A percentile compares a stretch with the other conserved stretches of the same genome.
Conservation (phyloP, 805 yeast genomes). For the Suhomyces sp. region DNA sequence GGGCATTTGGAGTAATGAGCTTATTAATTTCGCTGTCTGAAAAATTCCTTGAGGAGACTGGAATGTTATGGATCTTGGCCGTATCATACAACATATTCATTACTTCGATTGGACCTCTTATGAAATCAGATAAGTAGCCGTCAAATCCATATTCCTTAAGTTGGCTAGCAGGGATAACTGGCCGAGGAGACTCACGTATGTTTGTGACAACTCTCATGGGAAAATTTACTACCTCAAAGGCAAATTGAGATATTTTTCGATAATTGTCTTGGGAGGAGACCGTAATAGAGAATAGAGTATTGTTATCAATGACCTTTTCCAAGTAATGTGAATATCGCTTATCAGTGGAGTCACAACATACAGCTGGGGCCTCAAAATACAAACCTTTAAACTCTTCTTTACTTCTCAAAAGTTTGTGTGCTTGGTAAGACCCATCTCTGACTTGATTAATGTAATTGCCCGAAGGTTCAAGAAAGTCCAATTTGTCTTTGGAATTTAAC, state of each 20-base stretch:
- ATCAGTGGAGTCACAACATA: slow-evolving; percentile 57
- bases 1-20: slow-evolving; percentile 30
- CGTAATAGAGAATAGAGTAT: slow-evolving; percentile 61
- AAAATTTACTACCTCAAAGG: slow-evolving; percentile 43
- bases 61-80: slow-evolving; percentile 51
- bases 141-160: slow-evolving; percentile 65
- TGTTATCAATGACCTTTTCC: slow-evolving; percentile 53
- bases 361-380: slow-evolving; percentile 72
- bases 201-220: slow-evolving; percentile 51
- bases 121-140: slow-evolving; percentile 68
- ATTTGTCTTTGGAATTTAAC: slow-evolving; percentile 48
- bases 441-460: slow-evolving; percentile 31
- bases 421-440: slow-evolving; percentile 38
- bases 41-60: slow-evolving; percentile 54
- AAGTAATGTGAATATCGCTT: slow-evolving; percentile 50
- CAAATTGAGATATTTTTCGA: slow-evolving; percentile 36
- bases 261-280: slow-evolving; percentile 54
- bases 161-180: slow-evolving; percentile 23
- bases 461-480: slow-evolving; percentile 41
- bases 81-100: slow-evolving; percentile 66
- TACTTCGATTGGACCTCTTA: slow-evolving; percentile 72
- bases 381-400: slow-evolving; percentile 34
- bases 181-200: slow-evolving; percentile 16
- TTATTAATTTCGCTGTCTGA: slow-evolving; percentile 36
- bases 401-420: slow-evolving; percentile 40